Evolutionary conservation across 148 eudicot species (phyloP).

Genomic region (Silene latifolia): DNA sequence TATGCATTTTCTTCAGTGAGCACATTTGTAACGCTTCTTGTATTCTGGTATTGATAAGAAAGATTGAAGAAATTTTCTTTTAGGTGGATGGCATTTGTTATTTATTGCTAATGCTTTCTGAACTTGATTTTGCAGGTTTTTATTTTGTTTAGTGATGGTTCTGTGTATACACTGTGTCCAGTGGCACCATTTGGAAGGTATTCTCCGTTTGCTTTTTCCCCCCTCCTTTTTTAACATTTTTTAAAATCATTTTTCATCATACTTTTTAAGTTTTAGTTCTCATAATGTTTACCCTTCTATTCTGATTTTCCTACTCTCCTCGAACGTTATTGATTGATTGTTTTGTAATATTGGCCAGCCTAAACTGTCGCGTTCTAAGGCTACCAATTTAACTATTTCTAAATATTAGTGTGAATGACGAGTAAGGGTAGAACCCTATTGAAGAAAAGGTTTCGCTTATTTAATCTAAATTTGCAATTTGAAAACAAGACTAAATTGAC

Average conservation of each 20-base stretch:
- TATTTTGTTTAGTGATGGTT: conserved; percentile 78
- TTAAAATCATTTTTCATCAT: background rate
- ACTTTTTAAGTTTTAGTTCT: conserved; percentile 19
- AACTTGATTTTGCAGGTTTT: conserved; percentile 59
- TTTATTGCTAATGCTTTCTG: background rate
- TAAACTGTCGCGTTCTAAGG: no score
- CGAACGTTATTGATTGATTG: background rate
- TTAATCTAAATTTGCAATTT: no score
- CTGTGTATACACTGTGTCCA: conserved; percentile 78
- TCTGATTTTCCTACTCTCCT: background rate
- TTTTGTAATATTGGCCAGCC: background rate
- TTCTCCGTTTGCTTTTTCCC: conserved; percentile 13
- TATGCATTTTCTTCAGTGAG: background rate
- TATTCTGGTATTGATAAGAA: conserved; percentile 2
- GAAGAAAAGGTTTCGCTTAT: no score
- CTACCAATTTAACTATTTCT: no score
- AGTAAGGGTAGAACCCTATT: no score
- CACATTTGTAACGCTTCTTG: background rate
- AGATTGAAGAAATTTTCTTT: background rate
- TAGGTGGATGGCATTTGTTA: background rate
- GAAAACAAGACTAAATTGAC: no score
- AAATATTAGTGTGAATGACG: no score
- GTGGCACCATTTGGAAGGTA: conserved; percentile 94
- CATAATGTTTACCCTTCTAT: background rate
- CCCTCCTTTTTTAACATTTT: background rate